Evolutionary conservation across 192 early-diverging fungal genomes (phyloP), one percentile per base, ranked within the genome.

Genomic region (Powellomyces hirtus): DNA sequence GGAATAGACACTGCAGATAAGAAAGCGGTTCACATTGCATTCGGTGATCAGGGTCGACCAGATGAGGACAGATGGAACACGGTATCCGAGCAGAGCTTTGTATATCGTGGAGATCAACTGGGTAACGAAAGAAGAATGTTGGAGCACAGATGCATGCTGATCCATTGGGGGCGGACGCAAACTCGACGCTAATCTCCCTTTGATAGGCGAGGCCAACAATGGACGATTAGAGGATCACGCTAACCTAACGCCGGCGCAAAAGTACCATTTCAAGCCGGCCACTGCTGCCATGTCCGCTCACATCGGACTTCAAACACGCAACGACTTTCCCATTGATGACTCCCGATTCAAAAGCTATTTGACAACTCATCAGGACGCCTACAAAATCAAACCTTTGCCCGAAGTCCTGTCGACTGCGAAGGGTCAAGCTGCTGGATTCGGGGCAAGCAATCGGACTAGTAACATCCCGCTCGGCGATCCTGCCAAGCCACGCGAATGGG

Each of bases 241-340:
- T 4, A 18, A 34, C 59, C 62, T 72, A 1, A 59, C 68, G 2
- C 58, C 68, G 0, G 57, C 68, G 1, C 59, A 62, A 36, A 24
- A 29, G 22, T 64, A 38, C 52, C 70, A 71, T 38, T 50, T 22
- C 26, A 70, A 70, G 51, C 61, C 70, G 0, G 24, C 52, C 20
- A 63, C 70, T n/a, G 62, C 71, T 18, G 71, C 72, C 44, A 63
- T 27, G 16, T 38, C 74, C 0, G 75, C 74, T 0, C 78, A 80
- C 50, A 40, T 69, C 38, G 78, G 78, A 4, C 68, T 73, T 0
- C 58, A 60, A 38, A 80, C 78, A 31, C 65, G 73, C 13, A 44
- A 68, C 2, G 71, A 77, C 46, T 55, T 81, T 30, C 79, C 79
- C 18, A 64, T 78, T n/a, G 79, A 81, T 59, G 74, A 74, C 40